Evolutionary conservation across 2,329 filamentous ascomycete species (phyloP), one percentile per base, ranked within the genome.

Genomic region (Aspergillus hiratsukae): DNA sequence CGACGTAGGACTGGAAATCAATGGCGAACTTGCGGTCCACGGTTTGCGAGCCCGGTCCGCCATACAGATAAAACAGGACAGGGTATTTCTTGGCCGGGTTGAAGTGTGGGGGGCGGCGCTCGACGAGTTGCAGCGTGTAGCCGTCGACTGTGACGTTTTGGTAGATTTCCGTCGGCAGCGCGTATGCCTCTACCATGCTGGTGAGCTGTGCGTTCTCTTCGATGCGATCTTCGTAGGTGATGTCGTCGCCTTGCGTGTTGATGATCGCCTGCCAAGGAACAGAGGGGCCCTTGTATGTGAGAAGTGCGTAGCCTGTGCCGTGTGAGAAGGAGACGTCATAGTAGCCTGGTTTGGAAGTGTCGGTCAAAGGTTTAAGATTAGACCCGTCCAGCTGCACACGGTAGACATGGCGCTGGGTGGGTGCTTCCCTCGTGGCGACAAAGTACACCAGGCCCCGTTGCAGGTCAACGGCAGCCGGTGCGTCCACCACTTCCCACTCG

Each of bases 1-100:
- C 91, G 45, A 97, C 79, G 69, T 94, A 97, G 6, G 90, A 84
- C 70, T 97, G 91, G 71, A 96, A 99, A 71, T 97, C 89, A 57
- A 99, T 85, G 9, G 72, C 75, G 76, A 97, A 99, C 55, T 75
- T 82, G 70, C 93, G 92, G 65, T 84, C 81, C 1, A 99, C 94
- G 7, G 83, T 84, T 71, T 99, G 95, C 19, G 91, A 97, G n/a
- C 89, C 90, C 0, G 94, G 94, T 0, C 94, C 94, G 25, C 90
- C 93, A 77, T 99, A 99, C 57, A 97, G 87, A 67, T 90, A 88
- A 80, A 99, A 99, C 4, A 99, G 83, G 1, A 99, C 91, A 0
- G 94, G 94, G 65, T 99, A 97, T 69, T 89, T 86, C 75, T 89
- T 92, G 65, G 85, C 86, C 19, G 85, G 79, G 71, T 91, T 83